Evolutionary conservation across 257 asterid genomes (phyloP).

Genomic region (Vinca minor): DNA sequence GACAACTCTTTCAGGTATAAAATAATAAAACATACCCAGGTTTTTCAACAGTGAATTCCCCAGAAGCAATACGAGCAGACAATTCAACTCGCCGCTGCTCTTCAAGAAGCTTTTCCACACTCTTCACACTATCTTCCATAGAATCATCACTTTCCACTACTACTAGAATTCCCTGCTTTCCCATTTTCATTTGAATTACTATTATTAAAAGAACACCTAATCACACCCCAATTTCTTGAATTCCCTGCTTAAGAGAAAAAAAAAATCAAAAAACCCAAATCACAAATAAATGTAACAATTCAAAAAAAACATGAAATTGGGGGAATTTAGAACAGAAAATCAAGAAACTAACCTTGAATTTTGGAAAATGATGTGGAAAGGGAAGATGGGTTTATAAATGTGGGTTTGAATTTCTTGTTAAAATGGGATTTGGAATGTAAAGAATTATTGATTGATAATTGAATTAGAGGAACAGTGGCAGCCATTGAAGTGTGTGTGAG

Average conservation of each 20-base stretch:
- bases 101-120: no score
- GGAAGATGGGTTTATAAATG: no score
- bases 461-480: conserved; percentile 42
- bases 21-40: conserved; percentile 39
- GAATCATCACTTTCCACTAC: conserved; percentile 14
- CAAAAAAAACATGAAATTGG: background rate
- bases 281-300: no score
- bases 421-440: conserved; percentile 13
- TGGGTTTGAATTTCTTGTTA: conserved; percentile 20
- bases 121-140: no score
- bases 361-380: conserved; percentile 8
- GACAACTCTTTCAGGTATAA: background rate
- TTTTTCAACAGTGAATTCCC: conserved; percentile 68
- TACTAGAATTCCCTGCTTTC: conserved; percentile 19
- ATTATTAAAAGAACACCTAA: no score
- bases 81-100: conserved; percentile 70
- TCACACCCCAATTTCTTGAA: conserved; percentile 17
- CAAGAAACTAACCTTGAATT: conserved; percentile 8
- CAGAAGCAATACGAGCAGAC: conserved; percentile 83
- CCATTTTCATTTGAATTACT: conserved; percentile 61
- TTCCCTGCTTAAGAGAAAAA: conserved; percentile 32
- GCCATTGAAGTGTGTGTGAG: conserved; percentile 45
- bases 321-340: no score
- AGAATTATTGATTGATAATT: conserved; percentile 36
- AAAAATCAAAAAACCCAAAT: background rate